Base-by-base conservation (phyloP, 179 eudicot genomes). In the Beta corolliflora region DNA sequence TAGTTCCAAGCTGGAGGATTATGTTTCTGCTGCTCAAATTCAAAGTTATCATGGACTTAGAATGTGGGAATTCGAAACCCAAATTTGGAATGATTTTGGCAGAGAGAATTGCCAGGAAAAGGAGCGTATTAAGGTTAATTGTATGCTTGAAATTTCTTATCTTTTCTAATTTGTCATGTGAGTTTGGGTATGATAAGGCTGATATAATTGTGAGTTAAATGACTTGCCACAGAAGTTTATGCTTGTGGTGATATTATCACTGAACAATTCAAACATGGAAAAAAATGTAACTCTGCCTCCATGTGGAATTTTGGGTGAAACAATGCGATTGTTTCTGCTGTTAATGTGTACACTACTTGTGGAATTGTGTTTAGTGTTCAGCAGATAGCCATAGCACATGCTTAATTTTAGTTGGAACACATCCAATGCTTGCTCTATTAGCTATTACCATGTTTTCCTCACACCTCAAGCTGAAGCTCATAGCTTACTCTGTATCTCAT, bases 1-100 rank as follows among this genome's bases (percentile, higher is more conserved):
- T 77, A 95, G 97, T 85, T 25, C 77, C n/a, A 88, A 88, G 86
- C 82, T 92, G 76, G 95, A 91, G 77, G 80, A 84, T 3, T 86
- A 81, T 80, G 44, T 92, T 66, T 75, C 87, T n/a, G 80, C 72
- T 2, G 78, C 79, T 14, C 85, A 82, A 7, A 85, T 93, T 58
- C 73, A 67, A 36, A 8, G 29, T 13, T 84, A 83, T 83, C 85
- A 83, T 76, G 76, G 71, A 36, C 70, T 80, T 54, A 72, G 85
- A 0, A 94, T 91, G 94, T 23, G 2, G 48, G 54, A 5, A 11
- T 93, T 94, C 80, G 98, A 92, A 81, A 21, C 68, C 9, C 52
- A 56, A 60, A 70, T 91, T 21, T 92, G 98, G 98, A 63, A 87
- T 73, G 81, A 48, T 9, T 89, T 87, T 84, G 93, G 95, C 10